Base-by-base conservation (phyloP, 768 basidiomycete species). In the Crucibulum laeve region DNA sequence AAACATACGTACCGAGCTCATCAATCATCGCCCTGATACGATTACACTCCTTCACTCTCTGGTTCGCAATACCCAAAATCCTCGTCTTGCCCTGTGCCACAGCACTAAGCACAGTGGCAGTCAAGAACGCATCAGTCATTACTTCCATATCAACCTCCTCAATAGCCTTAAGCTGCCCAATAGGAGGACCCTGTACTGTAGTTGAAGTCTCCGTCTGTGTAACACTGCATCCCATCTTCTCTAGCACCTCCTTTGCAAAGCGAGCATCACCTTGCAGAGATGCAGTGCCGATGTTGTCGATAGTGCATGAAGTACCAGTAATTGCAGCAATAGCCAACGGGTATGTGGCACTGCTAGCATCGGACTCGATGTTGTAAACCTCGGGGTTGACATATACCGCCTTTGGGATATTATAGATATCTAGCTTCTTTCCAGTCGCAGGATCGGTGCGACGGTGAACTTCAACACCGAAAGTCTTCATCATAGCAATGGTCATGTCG, bases 101-200 rank as follows among this genome's bases (percentile, higher is more conserved):
- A 43, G 96, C 95, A 41, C 91, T 94, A 15, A 99, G 69, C 5
- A 86, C 93, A 8, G 82, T 87, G 6, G 96, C 95, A 2, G 94
- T 97, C 68, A 98, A 76, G 72, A 99, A 99, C 17, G 95, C 96
- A 61, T 99, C 96, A 5, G 96, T 99, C 96, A 99, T 98, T n/a
- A 86, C 84, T 63, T 96, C 92, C 96, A 98, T 98, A 59, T 98
- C 91, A 17, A 97, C 81, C 53, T 84, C 77, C 40, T 87, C 89
- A 39, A 96, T 74, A 1, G 88, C 88, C 51, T 83, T 82, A 38
- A 99, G 74, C 52, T 81, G 70, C 0, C 92, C 90, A 10, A 82
- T 64, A 0, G 88, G 84, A 3, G 95, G 95, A 0, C 96, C 96
- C 0, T 78, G 83, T 25, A 98, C 96, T 7, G 91, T 96, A 6